These are phyloP conservation scores for Suaeda aralocaspica DNA, from an alignment of 148 eudicot genomes.

Conservation along the genomic window DNA sequence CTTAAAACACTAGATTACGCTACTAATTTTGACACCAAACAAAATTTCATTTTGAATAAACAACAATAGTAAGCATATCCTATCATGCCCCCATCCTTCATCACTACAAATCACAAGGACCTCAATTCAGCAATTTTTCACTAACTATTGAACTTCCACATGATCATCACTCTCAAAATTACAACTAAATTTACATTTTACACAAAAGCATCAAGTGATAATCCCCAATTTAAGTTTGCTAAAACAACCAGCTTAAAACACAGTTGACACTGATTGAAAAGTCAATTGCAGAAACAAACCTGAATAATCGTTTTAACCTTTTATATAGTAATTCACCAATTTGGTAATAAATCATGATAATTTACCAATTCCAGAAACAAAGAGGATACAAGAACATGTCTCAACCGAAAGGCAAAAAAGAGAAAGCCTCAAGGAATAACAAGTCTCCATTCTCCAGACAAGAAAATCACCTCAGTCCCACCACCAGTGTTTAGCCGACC, in stretches of 20 bases:
- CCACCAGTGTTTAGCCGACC: conserved; percentile 98
- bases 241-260: too few relatives aligned
- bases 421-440: neutral
- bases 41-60: neutral
- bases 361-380: too few relatives aligned
- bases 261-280: too few relatives aligned
- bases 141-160: neutral
- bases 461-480: conserved; percentile 75
- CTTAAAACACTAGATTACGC: neutral
- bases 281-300: neutral
- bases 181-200: neutral
- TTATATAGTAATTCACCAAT: neutral
- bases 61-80: neutral
- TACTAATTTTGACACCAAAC: too few relatives aligned
- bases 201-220: neutral
- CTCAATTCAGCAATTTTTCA: neutral
- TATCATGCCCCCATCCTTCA: neutral
- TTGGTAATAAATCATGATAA: too few relatives aligned
- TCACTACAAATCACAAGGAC: neutral
- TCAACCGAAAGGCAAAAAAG: conserved; percentile 4
- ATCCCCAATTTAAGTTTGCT: too few relatives aligned
- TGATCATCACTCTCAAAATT: neutral
- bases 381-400: too few relatives aligned
- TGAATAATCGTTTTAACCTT: too few relatives aligned
- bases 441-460: neutral